Evolutionary conservation across 2,329 filamentous ascomycete genomes (phyloP).

Genomic region (Stromatinia cepivora): DNA sequence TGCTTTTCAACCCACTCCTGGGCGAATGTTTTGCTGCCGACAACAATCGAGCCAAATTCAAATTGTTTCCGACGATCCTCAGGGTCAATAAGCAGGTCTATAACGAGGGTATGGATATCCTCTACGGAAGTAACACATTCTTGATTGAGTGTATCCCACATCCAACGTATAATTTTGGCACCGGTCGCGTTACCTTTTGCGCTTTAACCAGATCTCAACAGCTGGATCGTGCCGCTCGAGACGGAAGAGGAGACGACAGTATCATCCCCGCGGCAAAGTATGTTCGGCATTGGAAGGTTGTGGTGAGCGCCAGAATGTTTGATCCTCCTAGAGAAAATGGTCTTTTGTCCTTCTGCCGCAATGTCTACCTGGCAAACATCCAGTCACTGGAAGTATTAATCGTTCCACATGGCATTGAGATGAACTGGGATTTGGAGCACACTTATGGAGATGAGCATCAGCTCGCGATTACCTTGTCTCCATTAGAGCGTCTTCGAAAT

Average conservation of each 20-base stretch:
- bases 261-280: neutral
- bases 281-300: neutral
- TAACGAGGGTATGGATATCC: neutral
- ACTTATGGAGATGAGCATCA: neutral
- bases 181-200: too few relatives aligned
- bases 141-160: neutral
- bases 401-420: neutral
- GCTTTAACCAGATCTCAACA: neutral
- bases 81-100: neutral
- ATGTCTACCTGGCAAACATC: neutral
- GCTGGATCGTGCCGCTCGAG: rapidly evolving
- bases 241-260: neutral
- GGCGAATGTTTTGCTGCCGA: neutral
- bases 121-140: neutral
- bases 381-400: neutral
- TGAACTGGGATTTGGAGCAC: neutral
- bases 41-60: neutral
- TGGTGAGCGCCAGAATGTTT: neutral
- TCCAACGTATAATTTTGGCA: rapidly evolving
- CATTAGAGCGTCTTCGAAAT: neutral
- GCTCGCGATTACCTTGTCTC: neutral
- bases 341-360: neutral
- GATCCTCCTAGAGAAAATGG: neutral
- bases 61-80: neutral
- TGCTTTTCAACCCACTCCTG: neutral